These are phyloP conservation scores for Phytopythium kandeliae DNA, from an alignment of 352 stramenopile genomes.

Conservation along the genomic window DNA sequence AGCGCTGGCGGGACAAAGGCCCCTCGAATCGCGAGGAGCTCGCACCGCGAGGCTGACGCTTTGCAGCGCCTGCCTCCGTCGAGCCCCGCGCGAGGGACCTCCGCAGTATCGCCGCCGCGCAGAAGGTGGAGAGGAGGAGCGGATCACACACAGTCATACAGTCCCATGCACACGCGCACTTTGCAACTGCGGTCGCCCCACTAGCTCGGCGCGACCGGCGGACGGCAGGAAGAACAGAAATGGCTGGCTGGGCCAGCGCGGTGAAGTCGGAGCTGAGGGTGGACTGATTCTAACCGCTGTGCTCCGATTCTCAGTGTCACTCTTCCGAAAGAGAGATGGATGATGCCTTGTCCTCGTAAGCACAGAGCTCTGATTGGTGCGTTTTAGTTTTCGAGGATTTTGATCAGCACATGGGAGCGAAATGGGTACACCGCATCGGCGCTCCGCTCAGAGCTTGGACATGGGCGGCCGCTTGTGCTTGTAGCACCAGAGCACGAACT, in stretches of 20 bases:
- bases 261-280: too few species aligned
- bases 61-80: constrained; percentile 13
- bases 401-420: background rate
- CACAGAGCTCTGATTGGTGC: too few species aligned
- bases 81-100: constrained; percentile 6
- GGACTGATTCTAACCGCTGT: too few species aligned
- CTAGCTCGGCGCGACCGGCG: too few species aligned
- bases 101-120: constrained; percentile 9
- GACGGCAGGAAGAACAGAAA: too few species aligned
- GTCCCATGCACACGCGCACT: constrained; percentile 3
- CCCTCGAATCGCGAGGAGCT: constrained; percentile 14
- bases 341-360: too few species aligned
- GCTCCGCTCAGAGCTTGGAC: constrained; percentile 3
- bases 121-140: constrained; percentile 2
- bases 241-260: too few species aligned
- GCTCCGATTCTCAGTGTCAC: too few species aligned
- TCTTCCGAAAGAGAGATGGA: too few species aligned
- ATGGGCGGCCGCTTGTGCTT: constrained; percentile 28
- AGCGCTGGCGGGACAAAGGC: constrained; percentile 36
- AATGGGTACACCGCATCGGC: background rate
- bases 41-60: constrained; percentile 19
- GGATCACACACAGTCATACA: constrained; percentile 10
- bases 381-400: too few species aligned
- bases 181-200: too few species aligned
- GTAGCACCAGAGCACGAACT: constrained; percentile 55